Conservation (phyloP, 768 basidiomycete genomes). For the Kwoniella sp. region DNA sequence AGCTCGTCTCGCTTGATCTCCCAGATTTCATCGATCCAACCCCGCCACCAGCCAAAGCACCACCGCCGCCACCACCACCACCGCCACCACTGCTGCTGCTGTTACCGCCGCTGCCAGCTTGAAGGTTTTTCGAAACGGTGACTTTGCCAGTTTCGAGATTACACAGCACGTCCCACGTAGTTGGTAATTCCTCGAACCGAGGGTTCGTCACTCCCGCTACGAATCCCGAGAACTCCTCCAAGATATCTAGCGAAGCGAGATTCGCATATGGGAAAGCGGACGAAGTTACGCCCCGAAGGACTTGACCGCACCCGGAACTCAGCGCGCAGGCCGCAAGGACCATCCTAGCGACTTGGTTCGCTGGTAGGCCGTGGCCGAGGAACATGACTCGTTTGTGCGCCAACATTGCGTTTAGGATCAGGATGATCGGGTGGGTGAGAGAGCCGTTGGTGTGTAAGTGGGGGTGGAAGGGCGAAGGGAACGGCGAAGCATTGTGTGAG, state of each 20-base stretch:
- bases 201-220: conserved; percentile 98
- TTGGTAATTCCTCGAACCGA: conserved; percentile 81
- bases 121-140: conserved; percentile 81
- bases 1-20: conserved; percentile 32
- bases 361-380: conserved; percentile 84
- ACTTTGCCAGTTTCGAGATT: conserved; percentile 86
- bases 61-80: background rate
- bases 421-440: conserved; percentile 87
- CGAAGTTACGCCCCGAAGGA: conserved; percentile 80
- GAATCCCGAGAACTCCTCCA: conserved; percentile 81
- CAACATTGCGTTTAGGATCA: conserved; percentile 92
- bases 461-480: conserved; percentile 70
- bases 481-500: conserved; percentile 64
- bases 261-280: conserved; percentile 95
- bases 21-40: conserved; percentile 28
- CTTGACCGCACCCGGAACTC: conserved; percentile 81
- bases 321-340: conserved; percentile 93
- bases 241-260: conserved; percentile 76
- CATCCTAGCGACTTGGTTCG: conserved; percentile 84
- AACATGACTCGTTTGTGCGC: conserved; percentile 97
- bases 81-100: background rate
- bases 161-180: conserved; percentile 86
- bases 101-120: conserved; percentile 9
- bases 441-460: conserved; percentile 91
- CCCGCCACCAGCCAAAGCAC: background rate